These are phyloP conservation scores for Trichocomaceae sp. DNA, from an alignment of 2,329 filamentous ascomycete species.

Conservation along the genomic window DNA sequence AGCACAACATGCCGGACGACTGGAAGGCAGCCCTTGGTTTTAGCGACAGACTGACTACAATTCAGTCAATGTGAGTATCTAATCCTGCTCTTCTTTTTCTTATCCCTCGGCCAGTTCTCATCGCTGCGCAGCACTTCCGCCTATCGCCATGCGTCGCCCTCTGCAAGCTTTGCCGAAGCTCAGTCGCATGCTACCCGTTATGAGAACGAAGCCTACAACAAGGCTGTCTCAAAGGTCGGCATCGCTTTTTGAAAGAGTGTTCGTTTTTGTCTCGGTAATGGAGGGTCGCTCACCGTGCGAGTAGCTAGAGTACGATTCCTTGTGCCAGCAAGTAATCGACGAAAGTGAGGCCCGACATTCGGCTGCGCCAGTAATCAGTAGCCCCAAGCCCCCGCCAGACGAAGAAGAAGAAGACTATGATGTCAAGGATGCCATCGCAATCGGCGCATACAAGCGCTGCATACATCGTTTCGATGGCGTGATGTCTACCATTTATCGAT, in stretches of 20 bases:
- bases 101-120: slow-evolving; percentile 10
- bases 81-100: not conserved
- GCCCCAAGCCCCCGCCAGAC: slow-evolving; percentile 18
- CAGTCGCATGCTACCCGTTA: slow-evolving; percentile 55
- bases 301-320: slow-evolving; percentile 52
- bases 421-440: slow-evolving; percentile 29
- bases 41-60: slow-evolving; percentile 55
- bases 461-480: slow-evolving; percentile 59
- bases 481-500: slow-evolving; percentile 77
- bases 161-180: slow-evolving; percentile 42
- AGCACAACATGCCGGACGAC: slow-evolving; percentile 14
- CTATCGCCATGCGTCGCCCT: slow-evolving; percentile 41
- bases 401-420: slow-evolving; percentile 21
- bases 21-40: slow-evolving; percentile 53
- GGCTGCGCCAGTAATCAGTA: slow-evolving; percentile 20
- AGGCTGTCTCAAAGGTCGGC: slow-evolving; percentile 33
- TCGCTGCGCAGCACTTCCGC: slow-evolving; percentile 39
- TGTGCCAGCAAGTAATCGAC: slow-evolving; percentile 36
- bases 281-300: slow-evolving; percentile 18
- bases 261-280: not conserved
- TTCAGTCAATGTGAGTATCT: slow-evolving; percentile 54
- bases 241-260: not conserved
- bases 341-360: slow-evolving; percentile 22
- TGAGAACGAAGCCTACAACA: slow-evolving; percentile 47
- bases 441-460: slow-evolving; percentile 53